Evolutionary conservation across 2,329 filamentous ascomycete genomes (phyloP).

Genomic region (Hypoxylon sp.): DNA sequence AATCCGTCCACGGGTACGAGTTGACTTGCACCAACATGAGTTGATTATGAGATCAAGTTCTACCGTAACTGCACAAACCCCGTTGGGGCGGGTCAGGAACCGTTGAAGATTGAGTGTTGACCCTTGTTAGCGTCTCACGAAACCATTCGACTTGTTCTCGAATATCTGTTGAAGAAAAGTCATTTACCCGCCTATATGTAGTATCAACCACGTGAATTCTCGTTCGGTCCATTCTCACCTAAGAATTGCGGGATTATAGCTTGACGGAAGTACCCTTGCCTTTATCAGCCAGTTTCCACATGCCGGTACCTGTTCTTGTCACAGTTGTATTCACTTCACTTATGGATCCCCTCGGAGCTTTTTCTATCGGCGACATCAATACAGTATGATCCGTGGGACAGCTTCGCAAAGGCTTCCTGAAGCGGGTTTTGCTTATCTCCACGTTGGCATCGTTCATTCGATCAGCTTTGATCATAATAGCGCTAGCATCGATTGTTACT

Average conservation of each 20-base stretch:
- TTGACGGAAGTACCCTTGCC: constrained; percentile 1
- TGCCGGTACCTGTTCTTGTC: constrained; percentile 36
- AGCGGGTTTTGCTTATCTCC: constrained; percentile 17
- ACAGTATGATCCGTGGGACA: constrained; percentile 17
- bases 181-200: constrained; percentile 4
- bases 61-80: constrained; percentile 15
- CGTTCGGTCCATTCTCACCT: constrained; percentile 5
- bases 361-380: constrained; percentile 31
- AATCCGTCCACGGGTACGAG: constrained; percentile 1
- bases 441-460: constrained; percentile 6
- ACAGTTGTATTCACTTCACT: constrained; percentile 24
- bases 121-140: constrained; percentile 8
- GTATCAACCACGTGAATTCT: constrained; percentile 5
- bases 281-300: constrained; percentile 3
- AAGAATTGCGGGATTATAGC: constrained; percentile 3
- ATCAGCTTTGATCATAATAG: constrained; percentile 1
- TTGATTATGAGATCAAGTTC: constrained; percentile 18
- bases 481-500: constrained; percentile 4
- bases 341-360: constrained; percentile 29
- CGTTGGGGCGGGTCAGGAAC: constrained; percentile 9
- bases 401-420: constrained; percentile 16
- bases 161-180: constrained; percentile 26
- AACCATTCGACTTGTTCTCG: constrained; percentile 14
- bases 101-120: constrained; percentile 27
- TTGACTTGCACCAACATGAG: constrained; percentile 19